Conservation (phyloP, 371 early-diverging fungal species). For the Massospora cicadina region DNA sequence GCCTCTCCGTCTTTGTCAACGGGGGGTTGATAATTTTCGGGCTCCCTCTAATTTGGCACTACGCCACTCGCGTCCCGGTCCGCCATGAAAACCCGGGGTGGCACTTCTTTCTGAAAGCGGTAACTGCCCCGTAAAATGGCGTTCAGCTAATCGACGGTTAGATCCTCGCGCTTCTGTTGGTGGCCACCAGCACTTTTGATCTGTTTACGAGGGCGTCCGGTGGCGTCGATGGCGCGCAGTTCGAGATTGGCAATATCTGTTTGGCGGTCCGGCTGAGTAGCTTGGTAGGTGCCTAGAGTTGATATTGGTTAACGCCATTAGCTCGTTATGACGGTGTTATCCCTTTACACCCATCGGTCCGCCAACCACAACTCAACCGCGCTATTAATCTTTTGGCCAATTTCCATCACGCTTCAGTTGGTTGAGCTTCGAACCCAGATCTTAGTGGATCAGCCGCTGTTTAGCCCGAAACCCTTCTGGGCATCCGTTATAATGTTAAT, state of each 20-base stretch:
- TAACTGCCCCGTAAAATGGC: background rate
- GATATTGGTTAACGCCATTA: background rate
- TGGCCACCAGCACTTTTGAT: background rate
- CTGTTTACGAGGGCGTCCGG: background rate
- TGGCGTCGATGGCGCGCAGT: background rate
- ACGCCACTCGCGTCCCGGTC: background rate
- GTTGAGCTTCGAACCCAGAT: slow-evolving; percentile 12
- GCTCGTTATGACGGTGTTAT: background rate
- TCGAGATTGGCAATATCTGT: background rate
- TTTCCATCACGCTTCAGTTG: background rate
- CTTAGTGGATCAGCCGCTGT: background rate
- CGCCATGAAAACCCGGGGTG: background rate
- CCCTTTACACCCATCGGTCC: background rate
- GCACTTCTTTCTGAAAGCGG: background rate
- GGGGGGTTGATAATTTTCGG: background rate
- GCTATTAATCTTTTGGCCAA: slow-evolving; percentile 9
- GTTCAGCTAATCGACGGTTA: background rate
- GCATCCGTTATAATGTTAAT: background rate
- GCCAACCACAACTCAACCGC: background rate
- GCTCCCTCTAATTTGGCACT: background rate
- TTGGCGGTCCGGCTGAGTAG: background rate
- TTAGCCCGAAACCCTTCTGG: background rate
- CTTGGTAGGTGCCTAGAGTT: background rate
- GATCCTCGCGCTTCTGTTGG: background rate
- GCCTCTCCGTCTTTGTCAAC: background rate